phyloP scores from a whole-genome alignment of 2,329 filamentous ascomycete genomes.

The Cladosporium sp. region DNA sequence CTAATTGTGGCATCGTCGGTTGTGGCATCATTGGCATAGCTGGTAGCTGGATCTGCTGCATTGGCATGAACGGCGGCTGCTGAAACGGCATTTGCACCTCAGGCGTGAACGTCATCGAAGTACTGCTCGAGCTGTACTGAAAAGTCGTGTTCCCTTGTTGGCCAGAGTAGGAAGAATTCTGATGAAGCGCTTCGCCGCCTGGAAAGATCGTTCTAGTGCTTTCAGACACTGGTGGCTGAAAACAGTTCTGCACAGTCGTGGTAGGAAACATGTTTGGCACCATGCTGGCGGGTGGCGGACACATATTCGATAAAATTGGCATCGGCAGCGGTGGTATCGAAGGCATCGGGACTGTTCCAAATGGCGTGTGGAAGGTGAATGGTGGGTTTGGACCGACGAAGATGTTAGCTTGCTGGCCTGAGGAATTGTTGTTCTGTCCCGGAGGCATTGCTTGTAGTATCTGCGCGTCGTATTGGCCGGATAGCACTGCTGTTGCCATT shows the following conservation, averaged over 20 bases:
- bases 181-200: slow-evolving; percentile 10
- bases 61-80: neutral
- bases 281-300: neutral
- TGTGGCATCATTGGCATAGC: neutral
- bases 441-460: neutral
- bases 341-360: neutral
- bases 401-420: no score
- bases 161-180: slow-evolving; percentile 10
- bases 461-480: neutral
- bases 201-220: neutral
- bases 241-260: no score
- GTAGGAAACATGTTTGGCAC: neutral
- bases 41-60: neutral
- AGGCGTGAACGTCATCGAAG: neutral
- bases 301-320: neutral
- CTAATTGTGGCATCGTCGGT: neutral
- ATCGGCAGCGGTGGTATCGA: neutral
- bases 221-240: neutral
- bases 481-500: neutral
- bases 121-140: slow-evolving; percentile 12
- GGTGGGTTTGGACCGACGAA: neutral
- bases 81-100: neutral
- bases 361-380: neutral
- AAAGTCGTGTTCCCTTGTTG: slow-evolving; percentile 1
- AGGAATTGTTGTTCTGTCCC: neutral